Percentiles rank a stretch among this genome's conserved stretches.
These are phyloP conservation scores for Pleurostoma richardsiae DNA, from an alignment of 2,329 filamentous ascomycete genomes.

Conservation along the genomic window DNA sequence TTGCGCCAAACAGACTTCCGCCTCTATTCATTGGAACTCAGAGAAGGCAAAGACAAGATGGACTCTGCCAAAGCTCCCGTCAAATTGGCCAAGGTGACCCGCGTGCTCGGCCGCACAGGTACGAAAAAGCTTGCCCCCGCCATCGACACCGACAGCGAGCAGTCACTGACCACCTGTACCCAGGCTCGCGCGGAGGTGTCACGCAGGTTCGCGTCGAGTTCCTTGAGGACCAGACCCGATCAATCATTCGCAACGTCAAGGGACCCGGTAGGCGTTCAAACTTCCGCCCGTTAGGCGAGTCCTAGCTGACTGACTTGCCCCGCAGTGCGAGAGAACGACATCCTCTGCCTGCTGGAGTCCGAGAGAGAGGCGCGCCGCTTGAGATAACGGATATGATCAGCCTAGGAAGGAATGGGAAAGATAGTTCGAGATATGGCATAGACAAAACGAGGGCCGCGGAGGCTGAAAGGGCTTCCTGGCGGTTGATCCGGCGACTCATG, in stretches of 20 bases:
- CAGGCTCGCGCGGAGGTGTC: conserved; percentile 99
- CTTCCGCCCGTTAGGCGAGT: conserved; percentile 10
- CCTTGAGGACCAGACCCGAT: conserved; percentile 98
- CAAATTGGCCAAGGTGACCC: conserved; percentile 99
- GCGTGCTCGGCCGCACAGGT: conserved; percentile 98
- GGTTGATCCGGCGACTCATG: no score
- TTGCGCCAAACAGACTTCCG: no score
- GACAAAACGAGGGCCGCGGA: no score
- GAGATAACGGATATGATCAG: conserved; percentile 58
- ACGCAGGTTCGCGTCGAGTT: conserved; percentile 99
- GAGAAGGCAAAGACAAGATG: conserved; percentile 45
- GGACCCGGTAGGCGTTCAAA: conserved; percentile 73
- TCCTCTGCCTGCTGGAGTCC: conserved; percentile 99
- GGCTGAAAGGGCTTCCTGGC: no score
- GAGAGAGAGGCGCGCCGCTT: conserved; percentile 97
- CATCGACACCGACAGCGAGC: no score
- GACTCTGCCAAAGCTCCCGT: conserved; percentile 92
- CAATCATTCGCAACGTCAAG: conserved; percentile 99
- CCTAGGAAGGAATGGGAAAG: no score
- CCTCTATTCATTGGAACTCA: background rate
- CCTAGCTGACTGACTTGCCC: background rate
- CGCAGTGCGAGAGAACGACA: conserved; percentile 78
- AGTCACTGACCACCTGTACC: background rate
- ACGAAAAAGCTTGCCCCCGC: conserved; percentile 35
- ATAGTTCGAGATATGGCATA: no score